These are phyloP conservation scores for Hanseniaspora sp. DNA, from an alignment of 1,139 yeast species.

Conservation along the genomic window DNA sequence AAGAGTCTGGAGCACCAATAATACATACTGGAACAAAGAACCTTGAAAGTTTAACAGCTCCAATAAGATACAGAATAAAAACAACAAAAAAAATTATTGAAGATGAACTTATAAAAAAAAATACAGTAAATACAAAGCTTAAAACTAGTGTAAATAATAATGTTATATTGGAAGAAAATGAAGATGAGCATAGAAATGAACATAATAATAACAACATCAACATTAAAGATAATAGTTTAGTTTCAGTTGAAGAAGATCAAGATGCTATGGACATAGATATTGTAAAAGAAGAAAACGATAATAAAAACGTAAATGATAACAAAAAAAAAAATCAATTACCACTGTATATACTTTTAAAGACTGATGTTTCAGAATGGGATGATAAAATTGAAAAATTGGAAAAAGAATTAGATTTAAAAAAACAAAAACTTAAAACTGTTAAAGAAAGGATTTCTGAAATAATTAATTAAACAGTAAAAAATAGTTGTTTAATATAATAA, in stretches of 20 bases:
- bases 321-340: background rate
- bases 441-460: background rate
- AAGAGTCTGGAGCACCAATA: conserved; percentile 5
- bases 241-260: background rate
- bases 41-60: conserved; percentile 15
- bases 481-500: no score
- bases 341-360: conserved; percentile 1
- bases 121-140: background rate
- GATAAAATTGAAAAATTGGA: background rate
- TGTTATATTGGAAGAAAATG: background rate
- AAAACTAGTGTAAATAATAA: background rate
- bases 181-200: background rate
- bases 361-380: conserved; percentile 10
- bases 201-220: background rate
- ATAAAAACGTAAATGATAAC: background rate
- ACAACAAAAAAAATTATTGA: conserved; percentile 5
- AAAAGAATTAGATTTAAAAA: background rate
- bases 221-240: background rate
- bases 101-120: background rate
- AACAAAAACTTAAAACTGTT: background rate
- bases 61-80: conserved; percentile 15
- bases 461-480: background rate
- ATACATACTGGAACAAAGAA: conserved; percentile 15
- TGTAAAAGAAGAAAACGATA: no score
- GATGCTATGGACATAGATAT: background rate